Percentiles rank a stretch among this genome's conserved stretches.
phyloP scores from a whole-genome alignment of 1,284 basidiomycete genomes.

The Sparassis latifolia region DNA sequence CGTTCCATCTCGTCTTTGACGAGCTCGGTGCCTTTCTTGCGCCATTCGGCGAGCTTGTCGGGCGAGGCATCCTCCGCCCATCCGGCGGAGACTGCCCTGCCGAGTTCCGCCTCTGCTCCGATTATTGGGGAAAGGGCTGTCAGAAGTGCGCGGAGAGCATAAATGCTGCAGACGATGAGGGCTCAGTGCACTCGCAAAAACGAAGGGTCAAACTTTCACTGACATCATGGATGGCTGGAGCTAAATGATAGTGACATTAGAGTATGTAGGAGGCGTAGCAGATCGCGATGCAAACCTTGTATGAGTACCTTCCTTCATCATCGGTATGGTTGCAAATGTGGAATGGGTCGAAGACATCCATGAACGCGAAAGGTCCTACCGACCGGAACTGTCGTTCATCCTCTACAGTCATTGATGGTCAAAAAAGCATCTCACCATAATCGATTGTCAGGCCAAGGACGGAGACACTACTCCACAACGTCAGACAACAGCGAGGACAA shows the following conservation, averaged over 20 bases:
- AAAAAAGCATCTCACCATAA: conserved; percentile 46
- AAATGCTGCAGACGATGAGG: conserved; percentile 42
- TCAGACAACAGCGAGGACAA: not conserved
- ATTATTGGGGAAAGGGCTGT: conserved; percentile 75
- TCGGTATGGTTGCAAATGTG: conserved; percentile 97
- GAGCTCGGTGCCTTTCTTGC: conserved; percentile 43
- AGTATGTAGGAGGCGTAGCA: conserved; percentile 2
- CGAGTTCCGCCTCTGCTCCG: conserved; percentile 63
- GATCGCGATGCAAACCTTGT: conserved; percentile 46
- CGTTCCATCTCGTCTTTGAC: conserved; percentile 54
- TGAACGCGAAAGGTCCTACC: conserved; percentile 86
- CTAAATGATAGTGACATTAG: conserved; percentile 7
- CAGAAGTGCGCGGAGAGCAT: conserved; percentile 72
- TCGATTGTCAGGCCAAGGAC: conserved; percentile 91
- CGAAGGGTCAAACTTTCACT: conserved; percentile 6
- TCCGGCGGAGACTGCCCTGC: conserved; percentile 46
- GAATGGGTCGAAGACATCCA: conserved; percentile 81
- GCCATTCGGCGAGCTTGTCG: conserved; percentile 60
- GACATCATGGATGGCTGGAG: conserved; percentile 34
- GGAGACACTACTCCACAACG: conserved; percentile 49
- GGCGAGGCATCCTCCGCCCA: conserved; percentile 56
- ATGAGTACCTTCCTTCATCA: conserved; percentile 80
- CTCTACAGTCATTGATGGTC: not conserved
- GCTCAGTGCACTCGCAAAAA: conserved; percentile 31
- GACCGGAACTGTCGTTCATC: not conserved